Conservation (phyloP, 208 protist species). For the Leishmania mexicana region DNA sequence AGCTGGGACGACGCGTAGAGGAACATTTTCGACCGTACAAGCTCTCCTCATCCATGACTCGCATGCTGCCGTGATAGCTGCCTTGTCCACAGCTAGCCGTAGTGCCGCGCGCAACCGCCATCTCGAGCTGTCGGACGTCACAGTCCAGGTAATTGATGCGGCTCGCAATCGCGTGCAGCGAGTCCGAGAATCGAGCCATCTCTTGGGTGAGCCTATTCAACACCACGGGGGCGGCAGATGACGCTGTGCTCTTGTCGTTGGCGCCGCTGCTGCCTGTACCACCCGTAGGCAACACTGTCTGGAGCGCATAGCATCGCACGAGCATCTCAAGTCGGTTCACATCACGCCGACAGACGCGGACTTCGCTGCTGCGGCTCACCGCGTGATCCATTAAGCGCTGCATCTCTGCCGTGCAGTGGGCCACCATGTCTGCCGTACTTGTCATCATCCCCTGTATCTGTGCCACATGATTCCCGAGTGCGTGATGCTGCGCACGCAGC, state of each 20-base stretch:
- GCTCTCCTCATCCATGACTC: slow-evolving; percentile 10
- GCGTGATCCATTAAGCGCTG: slow-evolving; percentile 57
- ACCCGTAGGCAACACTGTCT: background rate
- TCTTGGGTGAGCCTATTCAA: slow-evolving; percentile 24
- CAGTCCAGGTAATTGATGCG: slow-evolving; percentile 45
- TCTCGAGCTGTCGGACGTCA: slow-evolving; percentile 41
- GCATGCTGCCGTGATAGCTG: background rate
- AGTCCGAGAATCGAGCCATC: slow-evolving; percentile 46
- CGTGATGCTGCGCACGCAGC: slow-evolving; percentile 33
- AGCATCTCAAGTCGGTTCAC: slow-evolving; percentile 82
- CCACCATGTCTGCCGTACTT: slow-evolving; percentile 42
- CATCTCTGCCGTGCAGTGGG: slow-evolving; percentile 41
- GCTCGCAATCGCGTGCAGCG: slow-evolving; percentile 31
- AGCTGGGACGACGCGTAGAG: slow-evolving; percentile 18
- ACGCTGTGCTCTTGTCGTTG: no score
- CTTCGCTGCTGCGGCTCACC: slow-evolving; percentile 43
- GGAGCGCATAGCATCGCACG: slow-evolving; percentile 37
- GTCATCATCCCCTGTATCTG: slow-evolving; percentile 56
- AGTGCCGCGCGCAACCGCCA: slow-evolving; percentile 4
- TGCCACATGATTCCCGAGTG: slow-evolving; percentile 45
- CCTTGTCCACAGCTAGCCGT: background rate
- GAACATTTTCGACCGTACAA: slow-evolving; percentile 10
- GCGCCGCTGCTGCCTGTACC: background rate
- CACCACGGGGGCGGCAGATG: background rate
- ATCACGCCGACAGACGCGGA: slow-evolving; percentile 67